These are phyloP conservation scores for Aristolochia fimbriata DNA, from an alignment of 164 flowering plant species.

Conservation along the genomic window DNA sequence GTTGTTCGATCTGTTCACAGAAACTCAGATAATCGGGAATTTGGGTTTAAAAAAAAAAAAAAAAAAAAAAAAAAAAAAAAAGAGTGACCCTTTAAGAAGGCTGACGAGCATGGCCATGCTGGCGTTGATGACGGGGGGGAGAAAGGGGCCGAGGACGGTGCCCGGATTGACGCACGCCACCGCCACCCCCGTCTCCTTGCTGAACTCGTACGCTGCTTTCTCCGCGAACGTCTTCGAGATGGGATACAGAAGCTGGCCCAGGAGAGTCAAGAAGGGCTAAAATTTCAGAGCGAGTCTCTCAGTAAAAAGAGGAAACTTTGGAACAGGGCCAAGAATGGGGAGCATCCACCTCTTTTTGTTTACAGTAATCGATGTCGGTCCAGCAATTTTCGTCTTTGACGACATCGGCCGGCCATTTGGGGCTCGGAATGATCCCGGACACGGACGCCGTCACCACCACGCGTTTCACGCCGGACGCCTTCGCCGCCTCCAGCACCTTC, in stretches of 20 bases:
- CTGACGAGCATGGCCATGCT: constrained; percentile 75
- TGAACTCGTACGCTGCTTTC: constrained; percentile 82
- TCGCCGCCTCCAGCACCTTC: constrained; percentile 75
- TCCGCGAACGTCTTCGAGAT: constrained; percentile 76
- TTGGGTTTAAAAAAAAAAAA: neutral
- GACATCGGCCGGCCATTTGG: constrained; percentile 59
- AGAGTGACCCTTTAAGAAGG: constrained; percentile 75
- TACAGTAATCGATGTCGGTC: constrained; percentile 77
- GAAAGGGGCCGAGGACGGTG: constrained; percentile 71
- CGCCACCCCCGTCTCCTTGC: constrained; percentile 57
- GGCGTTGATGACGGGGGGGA: constrained; percentile 64
- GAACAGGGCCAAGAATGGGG: neutral
- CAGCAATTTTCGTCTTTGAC: constrained; percentile 66
- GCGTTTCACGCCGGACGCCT: constrained; percentile 52
- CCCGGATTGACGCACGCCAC: constrained; percentile 82
- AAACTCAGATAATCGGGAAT: neutral
- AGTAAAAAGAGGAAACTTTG: neutral
- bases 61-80: too few relatives aligned
- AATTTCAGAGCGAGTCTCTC: neutral
- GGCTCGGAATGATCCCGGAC: constrained; percentile 61
- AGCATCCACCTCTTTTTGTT: constrained; percentile 37
- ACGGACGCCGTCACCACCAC: constrained; percentile 88
- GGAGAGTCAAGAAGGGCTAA: neutral
- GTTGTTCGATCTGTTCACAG: neutral
- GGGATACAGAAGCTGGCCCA: constrained; percentile 70